Conservation (phyloP, 73 alveolate genomes). For the Urostyla sp. region DNA sequence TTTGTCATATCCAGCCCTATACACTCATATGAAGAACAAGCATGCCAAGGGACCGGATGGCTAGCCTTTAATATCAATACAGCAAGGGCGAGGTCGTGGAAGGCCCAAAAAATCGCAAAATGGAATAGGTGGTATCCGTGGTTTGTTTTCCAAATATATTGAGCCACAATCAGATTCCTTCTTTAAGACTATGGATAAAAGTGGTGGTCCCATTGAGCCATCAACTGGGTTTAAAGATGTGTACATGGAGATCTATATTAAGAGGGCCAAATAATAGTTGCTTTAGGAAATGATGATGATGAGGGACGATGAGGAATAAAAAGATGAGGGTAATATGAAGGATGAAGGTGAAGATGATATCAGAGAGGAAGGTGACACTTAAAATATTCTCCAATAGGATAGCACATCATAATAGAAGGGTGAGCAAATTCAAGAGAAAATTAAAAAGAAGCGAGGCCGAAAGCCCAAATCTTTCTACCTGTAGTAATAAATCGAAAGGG, state of each 20-base stretch:
- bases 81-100: slow-evolving; percentile 59
- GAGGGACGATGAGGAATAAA: slow-evolving; percentile 23
- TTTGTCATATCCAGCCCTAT: slow-evolving; percentile 95
- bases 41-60: slow-evolving; percentile 81
- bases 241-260: slow-evolving; percentile 33
- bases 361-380: slow-evolving; percentile 1
- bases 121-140: slow-evolving; percentile 28
- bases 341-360: slow-evolving; percentile 7
- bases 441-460: slow-evolving; percentile 56
- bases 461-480: slow-evolving; percentile 57
- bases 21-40: slow-evolving; percentile 95
- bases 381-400: neutral
- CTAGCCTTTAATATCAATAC: slow-evolving; percentile 26
- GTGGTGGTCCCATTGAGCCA: slow-evolving; percentile 76
- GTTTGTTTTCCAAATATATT: slow-evolving; percentile 16
- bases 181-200: slow-evolving; percentile 51
- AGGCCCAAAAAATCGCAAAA: slow-evolving; percentile 69
- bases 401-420: no score
- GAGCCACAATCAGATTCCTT: slow-evolving; percentile 60
- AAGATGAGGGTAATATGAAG: slow-evolving; percentile 11
- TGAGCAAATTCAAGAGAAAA: neutral
- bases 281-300: neutral
- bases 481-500: slow-evolving; percentile 17
- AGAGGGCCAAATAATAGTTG: slow-evolving; percentile 17
- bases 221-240: slow-evolving; percentile 45